Evolutionary conservation across 805 yeast genomes (phyloP).

Genomic region (Candida nitratophila): DNA sequence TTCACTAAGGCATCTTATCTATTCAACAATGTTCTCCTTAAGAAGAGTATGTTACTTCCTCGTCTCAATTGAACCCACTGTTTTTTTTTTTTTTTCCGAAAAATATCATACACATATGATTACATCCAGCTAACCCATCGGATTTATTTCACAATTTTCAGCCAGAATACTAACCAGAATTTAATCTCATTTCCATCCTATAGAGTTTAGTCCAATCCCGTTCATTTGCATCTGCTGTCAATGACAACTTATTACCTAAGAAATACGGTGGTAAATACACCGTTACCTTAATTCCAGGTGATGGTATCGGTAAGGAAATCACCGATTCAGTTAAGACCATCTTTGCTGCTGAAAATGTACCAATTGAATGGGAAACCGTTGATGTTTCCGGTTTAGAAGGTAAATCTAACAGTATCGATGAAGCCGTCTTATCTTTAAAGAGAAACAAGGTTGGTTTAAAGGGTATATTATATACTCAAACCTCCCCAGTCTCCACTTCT

Average conservation of each 20-base stretch:
- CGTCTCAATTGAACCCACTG: too few relatives aligned
- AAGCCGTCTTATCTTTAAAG: slow-evolving; percentile 85
- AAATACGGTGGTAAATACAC: slow-evolving; percentile 93
- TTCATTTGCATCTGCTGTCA: slow-evolving; percentile 24
- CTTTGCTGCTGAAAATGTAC: slow-evolving; percentile 80
- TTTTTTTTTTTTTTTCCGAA: too few relatives aligned
- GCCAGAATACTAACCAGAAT: too few relatives aligned
- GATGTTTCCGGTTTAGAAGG: slow-evolving; percentile 55
- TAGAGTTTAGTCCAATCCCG: slow-evolving; percentile 6
- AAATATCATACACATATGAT: too few relatives aligned
- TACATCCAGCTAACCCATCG: too few relatives aligned
- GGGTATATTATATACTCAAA: slow-evolving; percentile 91
- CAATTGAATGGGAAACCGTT: slow-evolving; percentile 88
- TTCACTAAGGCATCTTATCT: not conserved
- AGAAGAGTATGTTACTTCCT: not conserved
- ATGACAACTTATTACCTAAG: slow-evolving; percentile 52
- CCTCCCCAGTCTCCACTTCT: slow-evolving; percentile 70
- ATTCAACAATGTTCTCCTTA: not conserved
- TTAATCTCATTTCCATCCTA: too few relatives aligned
- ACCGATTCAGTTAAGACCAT: slow-evolving; percentile 89
- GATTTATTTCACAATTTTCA: too few relatives aligned
- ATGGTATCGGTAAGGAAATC: slow-evolving; percentile 95
- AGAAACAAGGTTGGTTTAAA: slow-evolving; percentile 96
- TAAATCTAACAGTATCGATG: slow-evolving; percentile 49
- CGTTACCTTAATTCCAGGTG: slow-evolving; percentile 95